phyloP scores from a whole-genome alignment of 2,329 filamentous ascomycete genomes.

The Colletotrichum limetticola region DNA sequence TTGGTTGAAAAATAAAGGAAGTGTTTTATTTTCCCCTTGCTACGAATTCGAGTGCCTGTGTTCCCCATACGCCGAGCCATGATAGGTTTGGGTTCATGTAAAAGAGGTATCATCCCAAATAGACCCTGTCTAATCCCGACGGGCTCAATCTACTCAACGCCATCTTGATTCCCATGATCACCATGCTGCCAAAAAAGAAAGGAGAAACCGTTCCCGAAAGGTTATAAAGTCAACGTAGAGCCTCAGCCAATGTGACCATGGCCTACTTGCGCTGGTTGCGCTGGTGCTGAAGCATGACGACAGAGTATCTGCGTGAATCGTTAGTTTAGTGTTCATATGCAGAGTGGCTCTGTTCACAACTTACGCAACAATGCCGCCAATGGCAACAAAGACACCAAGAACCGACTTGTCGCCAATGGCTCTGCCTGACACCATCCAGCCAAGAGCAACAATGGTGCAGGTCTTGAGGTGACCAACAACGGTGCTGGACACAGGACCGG shows the following conservation, averaged over 20 bases:
- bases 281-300: constrained; percentile 58
- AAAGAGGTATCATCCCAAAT: constrained; percentile 30
- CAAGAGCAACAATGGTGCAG: constrained; percentile 71
- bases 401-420: constrained; percentile 65
- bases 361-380: constrained; percentile 68
- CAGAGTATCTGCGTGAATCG: constrained; percentile 52
- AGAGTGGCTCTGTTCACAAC: constrained; percentile 39
- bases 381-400: constrained; percentile 64
- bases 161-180: constrained; percentile 2
- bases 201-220: background rate
- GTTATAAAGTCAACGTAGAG: background rate
- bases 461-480: constrained; percentile 76
- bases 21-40: background rate
- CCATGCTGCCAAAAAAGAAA: constrained; percentile 6
- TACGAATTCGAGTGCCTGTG: background rate
- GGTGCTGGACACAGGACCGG: constrained; percentile 72
- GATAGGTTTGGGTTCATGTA: constrained; percentile 21
- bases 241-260: background rate
- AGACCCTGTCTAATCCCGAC: constrained; percentile 22
- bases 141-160: constrained; percentile 14
- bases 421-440: constrained; percentile 68
- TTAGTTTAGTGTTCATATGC: constrained; percentile 8
- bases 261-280: constrained; percentile 29
- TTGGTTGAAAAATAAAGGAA: background rate
- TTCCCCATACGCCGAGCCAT: constrained; percentile 25